Evolutionary conservation across 768 basidiomycete genomes (phyloP), one percentile per base, ranked within the genome.

Genomic region (Trametes meyenii): DNA sequence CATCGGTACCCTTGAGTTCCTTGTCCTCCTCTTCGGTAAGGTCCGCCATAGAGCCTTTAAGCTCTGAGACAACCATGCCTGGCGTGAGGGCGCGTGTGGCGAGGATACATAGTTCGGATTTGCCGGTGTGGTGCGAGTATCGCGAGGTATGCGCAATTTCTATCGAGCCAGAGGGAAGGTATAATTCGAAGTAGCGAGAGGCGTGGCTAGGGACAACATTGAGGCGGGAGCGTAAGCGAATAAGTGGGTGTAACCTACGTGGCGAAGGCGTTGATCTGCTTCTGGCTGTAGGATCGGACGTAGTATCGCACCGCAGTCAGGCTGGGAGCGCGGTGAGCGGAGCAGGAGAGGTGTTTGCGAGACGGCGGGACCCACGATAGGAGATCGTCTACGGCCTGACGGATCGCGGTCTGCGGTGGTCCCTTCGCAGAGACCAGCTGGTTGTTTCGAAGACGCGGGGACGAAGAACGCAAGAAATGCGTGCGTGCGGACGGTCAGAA

Each of bases 41-140:
- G 71, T 93, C 86, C 17, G 93, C 92, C 89, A 94, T 90, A 11
- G 92, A 94, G 38, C 92, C 92, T 72, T 94, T 93, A 50, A 94
- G 80, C 70, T 94, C 92, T n/a, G 83, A 85, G 63, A 94, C 87
- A 63, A 92, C 90, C 55, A 81, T 75, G 61, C 91, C 89, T 21
- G 86, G 82, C 24, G 78, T 76, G 29, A 94, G 80, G 42, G 81
- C 74, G 24, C 88, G 87, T 19, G 92, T 94, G 33, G 92, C 92
- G 52, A 94, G 81, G 53, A 94, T 93, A 68, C 93, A 94, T 14
- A 94, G 75, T 71, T 94, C 92, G 33, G 90, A 90, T 76, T 94
- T 94, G 67, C 92, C 93, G 33, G 92, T 94, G 61, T 83, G 84
- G 75, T 92, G 88, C 43, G 92, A 86, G 73, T 94, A 94, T 26